Evolutionary conservation across 768 basidiomycete genomes (phyloP).

Genomic region (Tulasnella sp.): DNA sequence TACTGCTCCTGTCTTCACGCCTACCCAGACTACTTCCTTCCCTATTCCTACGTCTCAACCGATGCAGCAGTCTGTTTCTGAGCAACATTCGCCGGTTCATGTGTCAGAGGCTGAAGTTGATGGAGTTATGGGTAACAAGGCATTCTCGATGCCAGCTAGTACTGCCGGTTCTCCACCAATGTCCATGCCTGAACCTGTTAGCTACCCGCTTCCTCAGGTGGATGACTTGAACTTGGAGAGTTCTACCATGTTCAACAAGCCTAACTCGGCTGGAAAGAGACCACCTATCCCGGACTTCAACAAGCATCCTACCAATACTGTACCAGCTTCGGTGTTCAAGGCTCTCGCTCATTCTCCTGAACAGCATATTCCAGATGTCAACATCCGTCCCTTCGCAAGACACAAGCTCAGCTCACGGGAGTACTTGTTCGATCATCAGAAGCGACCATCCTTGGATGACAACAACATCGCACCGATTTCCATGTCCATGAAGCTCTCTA

Average conservation of each 20-base stretch:
- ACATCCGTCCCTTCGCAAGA: constrained; percentile 59
- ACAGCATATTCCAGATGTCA: constrained; percentile 42
- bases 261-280: not conserved
- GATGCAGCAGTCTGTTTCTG: not conserved
- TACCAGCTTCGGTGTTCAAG: constrained; percentile 79
- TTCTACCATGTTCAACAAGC: too few species aligned
- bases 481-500: constrained; percentile 24
- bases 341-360: constrained; percentile 45
- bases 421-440: constrained; percentile 41
- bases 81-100: not conserved
- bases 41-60: not conserved
- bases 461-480: constrained; percentile 56
- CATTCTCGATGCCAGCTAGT: constrained; percentile 11
- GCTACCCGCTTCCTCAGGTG: not conserved
- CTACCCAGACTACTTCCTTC: not conserved
- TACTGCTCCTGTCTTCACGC: not conserved
- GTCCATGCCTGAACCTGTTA: not conserved
- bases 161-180: not conserved
- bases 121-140: not conserved
- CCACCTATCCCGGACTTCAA: constrained; percentile 45
- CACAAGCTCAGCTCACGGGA: constrained; percentile 51
- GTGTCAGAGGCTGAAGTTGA: not conserved
- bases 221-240: too few species aligned
- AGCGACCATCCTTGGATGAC: constrained; percentile 66
- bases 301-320: constrained; percentile 55